A percentile compares a stretch with the other conserved stretches of the same genome.
These are phyloP conservation scores for Kwoniella mangroviensis DNA, from an alignment of 768 basidiomycete species.

Conservation along the genomic window DNA sequence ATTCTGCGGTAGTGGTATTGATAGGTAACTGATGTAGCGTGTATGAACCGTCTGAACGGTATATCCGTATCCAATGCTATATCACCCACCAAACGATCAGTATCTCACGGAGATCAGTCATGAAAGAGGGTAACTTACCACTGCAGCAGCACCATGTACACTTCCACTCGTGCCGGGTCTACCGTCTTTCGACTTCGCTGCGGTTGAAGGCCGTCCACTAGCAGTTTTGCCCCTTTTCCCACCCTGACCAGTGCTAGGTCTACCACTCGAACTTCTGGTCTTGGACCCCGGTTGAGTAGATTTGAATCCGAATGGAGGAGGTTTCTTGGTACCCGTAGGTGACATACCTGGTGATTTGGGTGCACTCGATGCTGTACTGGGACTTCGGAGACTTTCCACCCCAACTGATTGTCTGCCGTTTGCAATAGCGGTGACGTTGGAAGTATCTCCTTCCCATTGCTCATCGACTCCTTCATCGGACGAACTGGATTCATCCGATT, in stretches of 20 bases:
- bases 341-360: constrained; percentile 3
- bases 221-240: constrained; percentile 20
- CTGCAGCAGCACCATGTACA: constrained; percentile 9
- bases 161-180: constrained; percentile 54
- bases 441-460: background rate
- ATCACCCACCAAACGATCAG: background rate
- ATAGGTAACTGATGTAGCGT: constrained; percentile 71
- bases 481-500: constrained; percentile 21
- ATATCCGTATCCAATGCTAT: constrained; percentile 72
- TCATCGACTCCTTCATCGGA: constrained; percentile 21
- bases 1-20: constrained; percentile 69
- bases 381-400: background rate
- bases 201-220: constrained; percentile 37
- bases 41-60: constrained; percentile 72
- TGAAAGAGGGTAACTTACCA: constrained; percentile 30
- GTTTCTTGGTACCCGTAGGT: constrained; percentile 22
- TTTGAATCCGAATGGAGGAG: constrained; percentile 53
- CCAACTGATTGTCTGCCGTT: background rate
- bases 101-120: background rate
- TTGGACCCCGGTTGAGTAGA: constrained; percentile 28
- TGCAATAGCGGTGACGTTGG: background rate
- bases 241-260: constrained; percentile 23
- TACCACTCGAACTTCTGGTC: constrained; percentile 24
- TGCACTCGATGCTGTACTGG: constrained; percentile 4
- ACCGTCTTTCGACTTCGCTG: constrained; percentile 32